Evolutionary conservation across 768 basidiomycete species (phyloP), one percentile per base, ranked within the genome.

Genomic region (Coprinellus micaceus): DNA sequence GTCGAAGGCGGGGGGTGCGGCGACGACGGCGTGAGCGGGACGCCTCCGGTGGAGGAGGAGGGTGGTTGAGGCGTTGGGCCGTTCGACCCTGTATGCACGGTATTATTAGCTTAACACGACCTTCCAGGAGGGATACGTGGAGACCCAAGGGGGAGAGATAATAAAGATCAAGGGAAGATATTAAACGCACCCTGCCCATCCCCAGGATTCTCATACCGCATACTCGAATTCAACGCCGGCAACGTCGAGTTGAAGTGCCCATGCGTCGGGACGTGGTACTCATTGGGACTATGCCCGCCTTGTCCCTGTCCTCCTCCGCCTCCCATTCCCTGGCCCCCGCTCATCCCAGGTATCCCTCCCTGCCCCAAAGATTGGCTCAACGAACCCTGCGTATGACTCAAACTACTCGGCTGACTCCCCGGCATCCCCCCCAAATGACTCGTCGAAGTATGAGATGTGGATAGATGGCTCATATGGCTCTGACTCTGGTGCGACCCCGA

Each of bases 141-240:
- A n/a, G n/a, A n/a, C n/a, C n/a, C n/a, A n/a, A n/a, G n/a, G n/a
- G n/a, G n/a, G n/a, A n/a, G n/a, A n/a, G n/a, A n/a, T n/a, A 17
- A 9, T 37, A 9, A 17, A 17, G 9, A 17, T 37, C 36, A 37
- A 37, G 9, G 36, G 36, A 9, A 17, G 9, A 37, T 37, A 37
- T 37, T 37, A 37, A 9, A 9, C 9, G 36, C 9, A 37, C 17
- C 17, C 12, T 49, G 50, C 48, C 43, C 48, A 28, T 73, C 73
- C 1, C 76, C 72, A 53, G 76, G 74, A 17, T 76, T 77, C 28
- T 81, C 78, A 54, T 77, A 83, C 17, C 80, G 76, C 59, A 83
- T 73, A 52, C 74, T 72, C 21, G 80, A 78, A 64, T 77, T 80
- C 57, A 82, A 73, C 1, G 82, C 76, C 2, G 80, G 78, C 13